Conservation (phyloP, 306 rosid species). For the Nissolia schottii region DNA sequence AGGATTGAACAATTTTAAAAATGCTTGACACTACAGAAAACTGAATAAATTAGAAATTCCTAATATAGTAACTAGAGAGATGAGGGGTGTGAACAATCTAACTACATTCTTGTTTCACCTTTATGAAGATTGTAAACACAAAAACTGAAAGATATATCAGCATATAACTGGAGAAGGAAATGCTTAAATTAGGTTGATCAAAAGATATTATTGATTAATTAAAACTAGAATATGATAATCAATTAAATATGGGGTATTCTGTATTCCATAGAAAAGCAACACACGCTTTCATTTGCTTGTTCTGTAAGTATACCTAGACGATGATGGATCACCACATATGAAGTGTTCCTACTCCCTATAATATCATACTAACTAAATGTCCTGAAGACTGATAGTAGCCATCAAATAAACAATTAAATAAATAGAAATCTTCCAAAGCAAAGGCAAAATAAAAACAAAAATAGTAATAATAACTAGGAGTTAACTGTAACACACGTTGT, state of each 20-base stretch:
- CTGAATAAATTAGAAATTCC: neutral
- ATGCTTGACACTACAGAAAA: neutral
- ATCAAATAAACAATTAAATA: neutral
- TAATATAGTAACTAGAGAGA: neutral
- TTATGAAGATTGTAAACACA: neutral
- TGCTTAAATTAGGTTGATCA: neutral
- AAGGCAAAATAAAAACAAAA: neutral
- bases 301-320: neutral
- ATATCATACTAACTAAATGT: neutral
- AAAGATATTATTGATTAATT: neutral
- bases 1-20: constrained; percentile 16
- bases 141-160: neutral
- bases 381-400: neutral
- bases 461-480: constrained; percentile 16
- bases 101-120: neutral
- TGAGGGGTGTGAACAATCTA: neutral
- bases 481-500: constrained; percentile 73
- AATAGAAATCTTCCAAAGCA: neutral
- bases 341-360: constrained; percentile 4
- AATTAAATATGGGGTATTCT: neutral
- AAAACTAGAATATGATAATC: neutral
- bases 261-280: neutral
- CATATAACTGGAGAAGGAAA: neutral
- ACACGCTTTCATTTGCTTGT: too few relatives aligned
- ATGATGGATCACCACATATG: constrained; percentile 2